Conservation (phyloP, 1,284 basidiomycete genomes). For the Caloboletus firmus region DNA sequence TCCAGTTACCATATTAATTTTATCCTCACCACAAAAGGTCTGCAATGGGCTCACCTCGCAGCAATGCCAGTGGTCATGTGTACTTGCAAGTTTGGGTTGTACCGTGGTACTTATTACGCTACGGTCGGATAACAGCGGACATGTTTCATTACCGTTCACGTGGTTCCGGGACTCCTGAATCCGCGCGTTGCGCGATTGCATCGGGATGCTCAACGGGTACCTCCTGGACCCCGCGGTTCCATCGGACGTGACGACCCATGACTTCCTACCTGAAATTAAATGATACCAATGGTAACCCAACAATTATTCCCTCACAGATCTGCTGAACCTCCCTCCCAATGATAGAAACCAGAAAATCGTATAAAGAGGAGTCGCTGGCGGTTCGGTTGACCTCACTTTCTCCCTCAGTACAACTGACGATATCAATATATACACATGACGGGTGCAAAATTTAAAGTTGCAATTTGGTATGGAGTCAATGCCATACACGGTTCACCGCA, state of each 20-base stretch:
- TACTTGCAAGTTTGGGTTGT: background rate
- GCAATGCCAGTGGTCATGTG: background rate
- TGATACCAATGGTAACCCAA: too few relatives aligned
- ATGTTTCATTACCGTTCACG: background rate
- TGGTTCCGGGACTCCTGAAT: background rate
- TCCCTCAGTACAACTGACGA: background rate
- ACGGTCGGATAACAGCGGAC: slow-evolving; percentile 4
- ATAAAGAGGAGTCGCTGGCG: slow-evolving; percentile 4
- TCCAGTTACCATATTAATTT: background rate
- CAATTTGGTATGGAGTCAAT: slow-evolving; percentile 28
- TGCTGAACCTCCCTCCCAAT: too few relatives aligned
- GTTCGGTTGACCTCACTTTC: background rate
- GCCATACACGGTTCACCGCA: background rate
- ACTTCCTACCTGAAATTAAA: slow-evolving; percentile 9
- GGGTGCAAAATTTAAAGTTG: slow-evolving; percentile 30
- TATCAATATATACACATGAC: slow-evolving; percentile 12
- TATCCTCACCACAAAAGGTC: background rate
- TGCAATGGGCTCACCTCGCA: background rate
- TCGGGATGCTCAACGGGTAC: slow-evolving; percentile 13
- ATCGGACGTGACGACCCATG: slow-evolving; percentile 22
- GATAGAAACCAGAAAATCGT: background rate
- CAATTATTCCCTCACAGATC: background rate
- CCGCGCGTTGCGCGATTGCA: slow-evolving; percentile 18
- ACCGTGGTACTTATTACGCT: background rate
- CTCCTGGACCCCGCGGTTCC: slow-evolving; percentile 22